Evolutionary conservation across 768 basidiomycete species (phyloP), one percentile per base, ranked within the genome.

Genomic region (Cubamyces lactineus): DNA sequence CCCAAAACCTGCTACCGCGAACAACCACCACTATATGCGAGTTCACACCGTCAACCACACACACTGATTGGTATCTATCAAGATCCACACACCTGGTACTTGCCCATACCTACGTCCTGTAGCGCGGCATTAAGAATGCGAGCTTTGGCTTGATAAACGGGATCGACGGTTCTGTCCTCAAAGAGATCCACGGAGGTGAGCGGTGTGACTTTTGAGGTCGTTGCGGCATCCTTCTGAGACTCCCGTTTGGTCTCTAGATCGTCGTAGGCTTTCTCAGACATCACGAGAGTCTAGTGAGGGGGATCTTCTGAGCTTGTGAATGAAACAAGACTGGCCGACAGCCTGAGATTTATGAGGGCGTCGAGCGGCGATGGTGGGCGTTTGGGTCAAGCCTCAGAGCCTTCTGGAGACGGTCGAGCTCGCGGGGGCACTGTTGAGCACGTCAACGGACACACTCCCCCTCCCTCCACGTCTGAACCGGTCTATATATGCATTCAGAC

Each of bases 1-100:
- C 53, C 89, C 89, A 73, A 91, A 89, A 1, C 87, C 89, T 17
- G 87, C 81, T 28, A 88, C 86, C 53, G 84, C 57, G 70, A 91
- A 89, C 39, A 91, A 70, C 59, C 76, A 75, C 77, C 84, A 87
- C 86, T 89, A 51, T 88, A 51, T 63, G 34, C 11, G 24, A 21
- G 13, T 46, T 15, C 38, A 16, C 5, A 17, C 47, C 11, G 24
- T 34, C n/a, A n/a, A n/a, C n/a, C n/a, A n/a, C n/a, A n/a, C n/a
- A n/a, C n/a, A n/a, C n/a, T n/a, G n/a, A n/a, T n/a, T n/a, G n/a
- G n/a, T n/a, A n/a, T n/a, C n/a, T n/a, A n/a, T n/a, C n/a, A n/a
- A n/a, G n/a, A n/a, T n/a, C 19, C n/a, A 28, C 56, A 17, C 54
- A 78, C 82, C 78, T 84, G 84, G 66, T 84, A 85, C 63, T 70